Percentiles rank a stretch among this genome's conserved stretches.
Evolutionary conservation across 495 filamentous ascomycete species (phyloP).

Genomic region (Penicillium argentinense): DNA sequence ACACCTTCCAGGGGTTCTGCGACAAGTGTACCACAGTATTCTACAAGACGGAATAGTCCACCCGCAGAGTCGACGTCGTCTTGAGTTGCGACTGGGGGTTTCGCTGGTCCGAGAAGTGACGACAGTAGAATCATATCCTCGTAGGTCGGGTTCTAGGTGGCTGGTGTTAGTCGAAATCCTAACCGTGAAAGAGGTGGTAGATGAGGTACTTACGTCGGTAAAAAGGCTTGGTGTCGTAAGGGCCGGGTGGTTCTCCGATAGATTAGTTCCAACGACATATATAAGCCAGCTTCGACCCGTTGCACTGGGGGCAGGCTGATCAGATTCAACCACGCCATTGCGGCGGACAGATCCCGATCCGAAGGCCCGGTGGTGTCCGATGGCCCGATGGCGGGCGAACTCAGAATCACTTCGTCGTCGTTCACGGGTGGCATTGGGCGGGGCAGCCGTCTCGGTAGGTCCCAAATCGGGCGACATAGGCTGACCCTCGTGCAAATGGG

Average conservation of each 20-base stretch:
- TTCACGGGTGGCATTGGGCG: slow-evolving; percentile 42
- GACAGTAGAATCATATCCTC: slow-evolving; percentile 78
- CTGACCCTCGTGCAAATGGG: slow-evolving; percentile 35
- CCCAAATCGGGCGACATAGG: slow-evolving; percentile 36
- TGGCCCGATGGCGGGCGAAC: slow-evolving; percentile 56
- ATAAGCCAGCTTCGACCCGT: slow-evolving; percentile 74
- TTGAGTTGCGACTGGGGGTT: slow-evolving; percentile 69
- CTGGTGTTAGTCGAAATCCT: background rate
- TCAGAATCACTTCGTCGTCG: slow-evolving; percentile 64
- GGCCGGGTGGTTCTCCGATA: slow-evolving; percentile 75
- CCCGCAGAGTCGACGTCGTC: slow-evolving; percentile 66
- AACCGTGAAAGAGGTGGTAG: background rate
- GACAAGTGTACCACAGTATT: slow-evolving; percentile 46
- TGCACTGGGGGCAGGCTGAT: slow-evolving; percentile 49
- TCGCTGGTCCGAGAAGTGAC: slow-evolving; percentile 69
- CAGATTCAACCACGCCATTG: slow-evolving; percentile 68
- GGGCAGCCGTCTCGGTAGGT: slow-evolving; percentile 23
- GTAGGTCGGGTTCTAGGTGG: slow-evolving; percentile 64
- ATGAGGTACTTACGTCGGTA: slow-evolving; percentile 62
- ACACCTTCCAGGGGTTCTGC: slow-evolving; percentile 50
- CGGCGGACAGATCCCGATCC: slow-evolving; percentile 63
- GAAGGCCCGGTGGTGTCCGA: slow-evolving; percentile 56
- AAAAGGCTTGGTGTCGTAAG: slow-evolving; percentile 75
- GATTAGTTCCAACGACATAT: slow-evolving; percentile 74
- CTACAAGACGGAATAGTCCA: slow-evolving; percentile 54